Evolutionary conservation across 2,329 filamentous ascomycete genomes (phyloP).

Genomic region (Ophiocordyceps camponoti-leonardi): DNA sequence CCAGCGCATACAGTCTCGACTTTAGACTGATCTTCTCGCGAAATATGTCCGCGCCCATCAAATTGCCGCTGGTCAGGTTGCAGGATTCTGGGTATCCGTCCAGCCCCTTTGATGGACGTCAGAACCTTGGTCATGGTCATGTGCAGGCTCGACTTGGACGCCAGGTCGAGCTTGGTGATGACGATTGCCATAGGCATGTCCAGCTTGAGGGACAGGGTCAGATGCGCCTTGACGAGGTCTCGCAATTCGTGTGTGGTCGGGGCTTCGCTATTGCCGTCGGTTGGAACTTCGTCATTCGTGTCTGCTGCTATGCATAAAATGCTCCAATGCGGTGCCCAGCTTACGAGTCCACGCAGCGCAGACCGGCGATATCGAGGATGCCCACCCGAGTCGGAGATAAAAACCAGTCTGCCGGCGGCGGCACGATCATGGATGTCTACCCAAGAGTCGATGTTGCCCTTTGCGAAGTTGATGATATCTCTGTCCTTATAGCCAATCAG

Average conservation of each 20-base stretch:
- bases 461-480: slow-evolving; percentile 64
- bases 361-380: slow-evolving; percentile 81
- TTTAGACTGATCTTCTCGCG: slow-evolving; percentile 36
- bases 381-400: slow-evolving; percentile 83
- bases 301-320: slow-evolving; percentile 76
- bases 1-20: slow-evolving; percentile 36
- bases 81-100: slow-evolving; percentile 61
- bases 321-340: slow-evolving; percentile 92
- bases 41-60: slow-evolving; percentile 38
- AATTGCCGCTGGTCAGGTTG: slow-evolving; percentile 30
- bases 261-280: slow-evolving; percentile 18
- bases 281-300: slow-evolving; percentile 31
- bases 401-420: slow-evolving; percentile 58
- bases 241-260: slow-evolving; percentile 27
- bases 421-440: slow-evolving; percentile 77
- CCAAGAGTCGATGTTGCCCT: slow-evolving; percentile 81
- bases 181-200: slow-evolving; percentile 62
- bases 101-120: slow-evolving; percentile 58
- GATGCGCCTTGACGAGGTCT: slow-evolving; percentile 61
- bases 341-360: slow-evolving; percentile 74
- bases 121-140: slow-evolving; percentile 57
- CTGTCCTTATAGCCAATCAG: slow-evolving; percentile 61
- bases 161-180: slow-evolving; percentile 82
- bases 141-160: slow-evolving; percentile 53
- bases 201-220: slow-evolving; percentile 72